Evolutionary conservation across 495 filamentous ascomycete species (phyloP), one percentile per base, ranked within the genome.

Genomic region (Thermothielavioides terrestris): DNA sequence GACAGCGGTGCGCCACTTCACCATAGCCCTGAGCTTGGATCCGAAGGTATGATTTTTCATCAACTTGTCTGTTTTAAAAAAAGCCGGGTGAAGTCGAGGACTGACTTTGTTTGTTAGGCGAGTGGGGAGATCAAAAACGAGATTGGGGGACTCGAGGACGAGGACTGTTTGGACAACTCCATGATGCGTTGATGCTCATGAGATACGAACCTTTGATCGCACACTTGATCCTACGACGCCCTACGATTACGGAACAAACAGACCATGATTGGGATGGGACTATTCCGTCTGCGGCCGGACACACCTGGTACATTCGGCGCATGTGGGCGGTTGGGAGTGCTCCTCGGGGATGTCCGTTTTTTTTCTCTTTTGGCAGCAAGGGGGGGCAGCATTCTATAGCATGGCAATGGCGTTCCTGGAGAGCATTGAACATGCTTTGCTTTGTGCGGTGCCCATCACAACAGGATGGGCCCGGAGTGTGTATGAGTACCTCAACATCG

Each of bases 11-110:
- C 81, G 85, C 57, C 87, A 95, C 64, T 95, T 92, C 56, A 97
- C 92, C 0, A 88, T 86, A 60, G 92, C 94, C 21, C 65, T 96
- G 63, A 95, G 95, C 68, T 69, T 98, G 59, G 92, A 98, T 75
- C 92, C 91, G 23, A 97, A 96, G 84, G 90, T 94, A 74, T 44
- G 69, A n/a, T n/a, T n/a, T n/a, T n/a, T 62, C 21, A 21, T 8
- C 45, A 18, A 20, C 39, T 12, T 34, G 31, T 34, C 27, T 30
- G 27, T 30, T 30, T n/a, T n/a, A n/a, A n/a, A n/a, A n/a, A n/a
- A n/a, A 11, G 31, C 10, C 5, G 11, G 31, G 31, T 3, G 11
- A 3, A 2, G 31, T 12, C 3, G 21, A 37, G 10, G 35, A 18
- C 46, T 68, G 61, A 65, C 67, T 44, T n/a, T 44, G 32, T 47